Percentiles rank a stretch among this genome's conserved stretches.
phyloP scores from a whole-genome alignment of 78 protist species.

The Tieghemostelium lacteum region DNA sequence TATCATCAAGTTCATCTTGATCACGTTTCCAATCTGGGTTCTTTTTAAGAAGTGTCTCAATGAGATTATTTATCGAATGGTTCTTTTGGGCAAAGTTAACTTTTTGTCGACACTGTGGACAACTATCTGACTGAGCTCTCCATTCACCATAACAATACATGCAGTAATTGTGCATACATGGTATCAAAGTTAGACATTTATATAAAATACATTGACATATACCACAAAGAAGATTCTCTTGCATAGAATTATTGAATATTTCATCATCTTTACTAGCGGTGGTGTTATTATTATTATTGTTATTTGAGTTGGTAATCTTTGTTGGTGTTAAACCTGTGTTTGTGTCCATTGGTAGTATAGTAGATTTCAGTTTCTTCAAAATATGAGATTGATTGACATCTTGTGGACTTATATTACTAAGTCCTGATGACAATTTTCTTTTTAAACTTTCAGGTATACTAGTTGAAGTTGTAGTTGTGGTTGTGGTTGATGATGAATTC shows the following conservation, averaged over 20 bases:
- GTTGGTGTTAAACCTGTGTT: neutral
- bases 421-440: neutral
- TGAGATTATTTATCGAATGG: slow-evolving; percentile 64
- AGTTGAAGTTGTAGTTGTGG: slow-evolving; percentile 7
- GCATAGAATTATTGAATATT: slow-evolving; percentile 15
- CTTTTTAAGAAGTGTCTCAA: slow-evolving; percentile 44
- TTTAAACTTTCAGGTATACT: neutral
- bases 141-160: slow-evolving; percentile 70
- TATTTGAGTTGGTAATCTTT: neutral
- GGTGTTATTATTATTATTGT: neutral
- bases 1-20: slow-evolving; percentile 40
- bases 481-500: neutral
- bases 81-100: slow-evolving; percentile 54
- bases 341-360: neutral
- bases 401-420: neutral
- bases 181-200: slow-evolving; percentile 69
- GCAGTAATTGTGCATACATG: slow-evolving; percentile 85
- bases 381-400: too few relatives aligned
- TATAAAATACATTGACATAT: slow-evolving; percentile 72
- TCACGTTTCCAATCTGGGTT: slow-evolving; percentile 47
- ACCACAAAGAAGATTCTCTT: slow-evolving; percentile 70
- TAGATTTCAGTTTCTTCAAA: neutral
- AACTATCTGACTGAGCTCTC: slow-evolving; percentile 37
- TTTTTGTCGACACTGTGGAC: slow-evolving; percentile 72
- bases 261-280: slow-evolving; percentile 3